phyloP scores from a whole-genome alignment of 768 basidiomycete genomes.

The Gyrodon lividus region DNA sequence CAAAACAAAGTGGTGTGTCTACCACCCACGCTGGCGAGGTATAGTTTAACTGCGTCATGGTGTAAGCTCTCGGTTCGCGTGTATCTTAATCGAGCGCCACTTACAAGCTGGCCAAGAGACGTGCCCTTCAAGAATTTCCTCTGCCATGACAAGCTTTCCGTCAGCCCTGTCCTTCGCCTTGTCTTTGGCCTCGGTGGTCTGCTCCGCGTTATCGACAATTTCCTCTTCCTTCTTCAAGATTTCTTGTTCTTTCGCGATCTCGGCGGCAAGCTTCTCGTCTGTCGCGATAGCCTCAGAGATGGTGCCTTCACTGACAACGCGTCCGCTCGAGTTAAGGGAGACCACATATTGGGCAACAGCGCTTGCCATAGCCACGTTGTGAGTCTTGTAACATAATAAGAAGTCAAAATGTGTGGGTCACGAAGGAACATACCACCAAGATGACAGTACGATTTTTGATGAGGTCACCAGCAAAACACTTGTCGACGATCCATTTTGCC shows the following conservation, averaged over 20 bases:
- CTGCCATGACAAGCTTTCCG: conserved; percentile 61
- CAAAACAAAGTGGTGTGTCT: conserved; percentile 31
- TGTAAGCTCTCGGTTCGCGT: neutral
- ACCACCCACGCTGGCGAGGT: conserved; percentile 24
- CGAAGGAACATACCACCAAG: conserved; percentile 41
- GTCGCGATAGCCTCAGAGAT: conserved; percentile 46
- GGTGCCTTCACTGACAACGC: conserved; percentile 48
- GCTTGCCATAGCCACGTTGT: conserved; percentile 31
- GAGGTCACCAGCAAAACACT: conserved; percentile 47
- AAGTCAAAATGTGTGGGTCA: neutral
- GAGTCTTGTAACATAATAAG: conserved; percentile 24
- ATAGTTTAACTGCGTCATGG: conserved; percentile 24
- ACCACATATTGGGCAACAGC: conserved; percentile 42
- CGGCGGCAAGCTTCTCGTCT: conserved; percentile 33
- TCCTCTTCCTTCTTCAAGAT: conserved; percentile 12
- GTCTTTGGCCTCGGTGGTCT: conserved; percentile 18
- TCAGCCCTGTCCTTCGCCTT: conserved; percentile 25
- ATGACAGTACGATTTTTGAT: conserved; percentile 51
- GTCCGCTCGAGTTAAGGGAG: conserved; percentile 53
- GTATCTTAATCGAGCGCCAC: conserved; percentile 6
- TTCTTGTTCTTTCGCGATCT: conserved; percentile 16
- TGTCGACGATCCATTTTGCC: conserved; percentile 48
- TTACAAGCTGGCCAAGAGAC: conserved; percentile 50
- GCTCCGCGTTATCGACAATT: no score
- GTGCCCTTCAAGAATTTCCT: conserved; percentile 62